Evolutionary conservation across 345 rosid genomes (phyloP).

Genomic region (Xanthoceras sorbifolium): DNA sequence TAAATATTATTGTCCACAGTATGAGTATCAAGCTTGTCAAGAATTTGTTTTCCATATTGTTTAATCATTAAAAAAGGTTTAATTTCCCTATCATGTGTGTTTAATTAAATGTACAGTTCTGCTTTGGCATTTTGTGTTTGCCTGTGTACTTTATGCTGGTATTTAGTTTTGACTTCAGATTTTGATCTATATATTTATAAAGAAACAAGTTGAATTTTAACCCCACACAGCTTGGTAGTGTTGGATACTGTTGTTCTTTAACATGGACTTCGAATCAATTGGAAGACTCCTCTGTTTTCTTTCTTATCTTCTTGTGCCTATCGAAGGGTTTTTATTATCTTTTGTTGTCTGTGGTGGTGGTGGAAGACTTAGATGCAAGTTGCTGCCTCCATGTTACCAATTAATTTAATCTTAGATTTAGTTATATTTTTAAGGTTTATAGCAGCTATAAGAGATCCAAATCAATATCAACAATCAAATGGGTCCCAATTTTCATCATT

Average conservation of each 20-base stretch:
- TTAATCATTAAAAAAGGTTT: neutral
- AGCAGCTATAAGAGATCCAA: too few relatives aligned
- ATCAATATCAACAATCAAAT: too few relatives aligned
- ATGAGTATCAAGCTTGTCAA: constrained; percentile 13
- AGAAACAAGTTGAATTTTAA: constrained; percentile 13
- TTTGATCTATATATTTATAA: neutral
- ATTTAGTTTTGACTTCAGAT: constrained; percentile 11
- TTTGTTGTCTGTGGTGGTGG: constrained; percentile 11
- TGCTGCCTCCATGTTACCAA: neutral
- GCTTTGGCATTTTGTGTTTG: constrained; percentile 35
- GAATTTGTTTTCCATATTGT: neutral
- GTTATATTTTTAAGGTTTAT: too few relatives aligned
- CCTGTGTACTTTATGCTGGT: constrained; percentile 13
- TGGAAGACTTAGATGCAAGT: constrained; percentile 1
- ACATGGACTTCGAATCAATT: constrained; percentile 15
- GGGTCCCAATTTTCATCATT: too few relatives aligned
- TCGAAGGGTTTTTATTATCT: neutral
- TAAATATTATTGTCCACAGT: constrained; percentile 14
- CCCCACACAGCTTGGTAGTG: constrained; percentile 10
- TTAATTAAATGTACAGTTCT: constrained; percentile 14
- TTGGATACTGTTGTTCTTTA: constrained; percentile 1
- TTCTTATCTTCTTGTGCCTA: neutral
- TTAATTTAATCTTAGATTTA: neutral
- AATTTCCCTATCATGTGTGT: constrained; percentile 10
- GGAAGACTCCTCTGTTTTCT: constrained; percentile 22